A percentile compares a stretch with the other conserved stretches of the same genome.
Evolutionary conservation across 2,329 filamentous ascomycete species (phyloP).

Genomic region (Akanthomyces lecanii): DNA sequence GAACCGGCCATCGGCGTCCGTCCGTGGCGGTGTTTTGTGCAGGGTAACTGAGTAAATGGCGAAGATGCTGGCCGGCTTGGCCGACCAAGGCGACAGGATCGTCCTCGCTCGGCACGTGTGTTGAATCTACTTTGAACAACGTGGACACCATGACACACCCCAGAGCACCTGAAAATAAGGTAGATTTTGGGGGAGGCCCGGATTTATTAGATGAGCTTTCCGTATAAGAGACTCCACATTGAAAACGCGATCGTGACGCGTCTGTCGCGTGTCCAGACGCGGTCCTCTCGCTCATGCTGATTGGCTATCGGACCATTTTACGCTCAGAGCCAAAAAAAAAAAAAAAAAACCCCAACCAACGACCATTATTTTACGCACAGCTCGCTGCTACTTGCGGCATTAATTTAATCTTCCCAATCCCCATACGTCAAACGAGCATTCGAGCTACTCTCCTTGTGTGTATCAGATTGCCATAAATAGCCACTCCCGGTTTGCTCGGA

Average conservation of each 20-base stretch:
- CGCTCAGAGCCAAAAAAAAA: background rate
- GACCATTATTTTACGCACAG: no score
- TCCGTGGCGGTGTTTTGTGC: background rate
- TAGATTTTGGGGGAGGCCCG: background rate
- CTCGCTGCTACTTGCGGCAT: no score
- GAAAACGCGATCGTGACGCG: conserved; percentile 13
- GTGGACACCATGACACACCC: background rate
- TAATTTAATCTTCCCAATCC: no score
- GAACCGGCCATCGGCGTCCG: background rate
- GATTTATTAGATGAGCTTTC: background rate
- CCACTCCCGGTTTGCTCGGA: no score
- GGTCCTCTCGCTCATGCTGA: background rate
- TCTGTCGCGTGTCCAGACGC: conserved; percentile 9
- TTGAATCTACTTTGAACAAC: background rate
- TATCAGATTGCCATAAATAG: no score
- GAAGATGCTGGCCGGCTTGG: background rate
- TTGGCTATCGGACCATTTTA: background rate
- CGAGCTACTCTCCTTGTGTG: no score
- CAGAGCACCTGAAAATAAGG: background rate
- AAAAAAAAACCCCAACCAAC: background rate
- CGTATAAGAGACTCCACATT: background rate
- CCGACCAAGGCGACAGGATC: background rate
- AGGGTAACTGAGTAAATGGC: background rate
- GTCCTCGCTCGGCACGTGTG: background rate
- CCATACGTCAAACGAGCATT: no score